Evolutionary conservation across 108 stramenopile genomes (phyloP).

Genomic region (Ochromonas danica): DNA sequence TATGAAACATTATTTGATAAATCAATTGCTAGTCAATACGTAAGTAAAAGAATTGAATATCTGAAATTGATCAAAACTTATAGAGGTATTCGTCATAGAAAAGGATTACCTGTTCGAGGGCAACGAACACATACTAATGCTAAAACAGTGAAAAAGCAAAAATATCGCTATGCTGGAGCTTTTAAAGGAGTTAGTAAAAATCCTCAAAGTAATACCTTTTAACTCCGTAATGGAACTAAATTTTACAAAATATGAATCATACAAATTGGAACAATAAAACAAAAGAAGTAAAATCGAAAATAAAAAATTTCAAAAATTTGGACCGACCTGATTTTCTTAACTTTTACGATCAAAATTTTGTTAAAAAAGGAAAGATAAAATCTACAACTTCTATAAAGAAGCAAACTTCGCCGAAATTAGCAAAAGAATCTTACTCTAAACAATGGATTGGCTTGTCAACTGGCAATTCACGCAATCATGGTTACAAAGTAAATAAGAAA

Average conservation of each 20-base stretch:
- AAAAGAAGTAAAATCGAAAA: slow-evolving; percentile 17
- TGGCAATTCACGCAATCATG: slow-evolving; percentile 15
- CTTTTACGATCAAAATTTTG: slow-evolving; percentile 17
- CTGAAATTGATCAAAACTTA: slow-evolving; percentile 34
- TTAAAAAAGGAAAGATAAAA: slow-evolving; percentile 18
- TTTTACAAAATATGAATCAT: slow-evolving; percentile 27
- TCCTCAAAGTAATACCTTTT: slow-evolving; percentile 4
- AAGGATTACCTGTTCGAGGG: slow-evolving; percentile 26
- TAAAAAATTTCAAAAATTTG: slow-evolving; percentile 18
- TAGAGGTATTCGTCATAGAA: slow-evolving; percentile 34
- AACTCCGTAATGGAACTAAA: slow-evolving; percentile 19
- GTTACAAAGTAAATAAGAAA: slow-evolving; percentile 17
- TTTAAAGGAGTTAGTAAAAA: slow-evolving; percentile 2
- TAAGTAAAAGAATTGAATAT: slow-evolving; percentile 8
- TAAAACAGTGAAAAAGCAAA: slow-evolving; percentile 26
- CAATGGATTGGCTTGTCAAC: slow-evolving; percentile 15
- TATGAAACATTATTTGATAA: slow-evolving; percentile 18
- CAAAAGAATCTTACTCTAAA: slow-evolving; percentile 17
- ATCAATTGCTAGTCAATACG: slow-evolving; percentile 20
- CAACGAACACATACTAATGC: slow-evolving; percentile 38
- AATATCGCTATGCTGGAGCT: not conserved
- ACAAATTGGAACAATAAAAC: slow-evolving; percentile 17
- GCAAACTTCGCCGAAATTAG: slow-evolving; percentile 15
- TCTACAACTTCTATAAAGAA: slow-evolving; percentile 17
- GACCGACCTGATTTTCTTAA: slow-evolving; percentile 15